phyloP scores from a whole-genome alignment of 768 basidiomycete species.

The Russula earlei region DNA sequence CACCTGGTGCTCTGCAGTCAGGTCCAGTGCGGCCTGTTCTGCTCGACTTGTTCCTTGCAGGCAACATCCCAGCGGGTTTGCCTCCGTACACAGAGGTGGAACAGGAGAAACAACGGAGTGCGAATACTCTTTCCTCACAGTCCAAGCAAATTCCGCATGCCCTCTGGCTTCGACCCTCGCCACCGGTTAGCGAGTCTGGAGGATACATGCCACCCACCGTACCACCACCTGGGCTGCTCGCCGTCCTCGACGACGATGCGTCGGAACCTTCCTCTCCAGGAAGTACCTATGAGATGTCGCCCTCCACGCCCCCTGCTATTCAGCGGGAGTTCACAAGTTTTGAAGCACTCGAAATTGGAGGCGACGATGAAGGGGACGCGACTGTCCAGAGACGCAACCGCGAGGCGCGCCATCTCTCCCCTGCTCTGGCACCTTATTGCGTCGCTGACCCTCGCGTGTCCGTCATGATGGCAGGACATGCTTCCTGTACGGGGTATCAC shows the following conservation, averaged over 20 bases:
- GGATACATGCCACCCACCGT: background rate
- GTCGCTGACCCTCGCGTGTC: background rate
- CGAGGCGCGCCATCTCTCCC: constrained; percentile 14
- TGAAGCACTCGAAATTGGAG: constrained; percentile 1
- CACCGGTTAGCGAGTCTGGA: background rate
- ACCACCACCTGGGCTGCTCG: background rate
- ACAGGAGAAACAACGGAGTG: background rate
- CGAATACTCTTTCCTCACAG: background rate
- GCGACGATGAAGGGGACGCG: background rate
- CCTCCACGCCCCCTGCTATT: background rate
- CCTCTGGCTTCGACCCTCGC: background rate
- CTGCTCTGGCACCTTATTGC: background rate
- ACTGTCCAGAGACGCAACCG: background rate
- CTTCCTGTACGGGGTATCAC: background rate
- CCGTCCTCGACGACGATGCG: constrained; percentile 5
- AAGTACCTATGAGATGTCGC: constrained; percentile 11
- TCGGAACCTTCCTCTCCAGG: constrained; percentile 10
- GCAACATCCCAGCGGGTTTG: background rate
- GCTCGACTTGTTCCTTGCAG: constrained; percentile 14
- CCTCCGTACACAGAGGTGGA: background rate
- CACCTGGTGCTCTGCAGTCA: constrained; percentile 12
- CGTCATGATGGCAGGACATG: constrained; percentile 9
- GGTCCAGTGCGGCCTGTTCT: constrained; percentile 11
- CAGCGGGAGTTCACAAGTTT: constrained; percentile 14
- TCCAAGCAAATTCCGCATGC: background rate